Conservation (phyloP, 495 filamentous ascomycete species). For the Podospora anserina region DNA sequence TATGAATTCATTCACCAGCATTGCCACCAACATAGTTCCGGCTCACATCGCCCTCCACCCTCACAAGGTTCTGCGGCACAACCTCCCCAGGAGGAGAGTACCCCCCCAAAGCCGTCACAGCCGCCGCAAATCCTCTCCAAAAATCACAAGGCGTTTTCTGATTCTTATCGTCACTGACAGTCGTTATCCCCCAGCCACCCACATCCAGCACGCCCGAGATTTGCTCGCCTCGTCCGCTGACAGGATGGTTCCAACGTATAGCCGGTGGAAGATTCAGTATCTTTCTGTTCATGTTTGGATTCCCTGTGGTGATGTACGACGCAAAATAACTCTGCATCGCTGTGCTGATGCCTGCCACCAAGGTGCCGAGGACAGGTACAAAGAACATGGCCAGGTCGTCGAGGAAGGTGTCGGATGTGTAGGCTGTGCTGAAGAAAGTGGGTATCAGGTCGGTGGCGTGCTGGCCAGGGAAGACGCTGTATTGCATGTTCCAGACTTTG, state of each 20-base stretch:
- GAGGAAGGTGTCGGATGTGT: conserved; percentile 33
- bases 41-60: conserved; percentile 16
- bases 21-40: conserved; percentile 29
- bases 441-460: conserved; percentile 37
- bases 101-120: conserved; percentile 37
- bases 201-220: conserved; percentile 35
- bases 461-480: conserved; percentile 35
- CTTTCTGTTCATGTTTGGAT: conserved; percentile 39
- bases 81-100: conserved; percentile 35
- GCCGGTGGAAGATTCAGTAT: conserved; percentile 36
- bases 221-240: conserved; percentile 19
- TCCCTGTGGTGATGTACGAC: conserved; percentile 36
- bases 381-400: conserved; percentile 33
- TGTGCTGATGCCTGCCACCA: conserved; percentile 35
- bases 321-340: conserved; percentile 43
- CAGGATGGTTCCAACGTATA: conserved; percentile 35
- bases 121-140: conserved; percentile 36
- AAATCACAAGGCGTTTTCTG: conserved; percentile 36
- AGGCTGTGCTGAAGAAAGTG: conserved; percentile 33
- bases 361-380: conserved; percentile 32
- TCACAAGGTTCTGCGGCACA: conserved; percentile 20
- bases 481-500: conserved; percentile 38
- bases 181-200: conserved; percentile 35
- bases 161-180: conserved; percentile 35
- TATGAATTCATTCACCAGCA: neutral